Conservation (phyloP, 805 yeast genomes). For the Saccharomycodes ludwigii region DNA sequence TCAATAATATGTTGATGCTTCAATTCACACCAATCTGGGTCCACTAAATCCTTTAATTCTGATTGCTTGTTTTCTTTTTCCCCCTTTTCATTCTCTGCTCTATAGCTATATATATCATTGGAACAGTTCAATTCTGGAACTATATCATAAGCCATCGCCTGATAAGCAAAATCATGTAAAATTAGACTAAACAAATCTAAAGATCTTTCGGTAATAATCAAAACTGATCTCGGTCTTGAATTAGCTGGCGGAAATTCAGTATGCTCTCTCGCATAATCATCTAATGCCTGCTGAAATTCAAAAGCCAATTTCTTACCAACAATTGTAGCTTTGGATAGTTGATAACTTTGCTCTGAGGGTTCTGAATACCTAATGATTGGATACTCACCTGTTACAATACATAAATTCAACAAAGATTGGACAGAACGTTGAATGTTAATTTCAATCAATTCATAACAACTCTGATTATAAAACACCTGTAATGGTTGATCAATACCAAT, state of each 20-base stretch:
- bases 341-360: conserved; percentile 36
- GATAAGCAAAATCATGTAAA: conserved; percentile 81
- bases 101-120: conserved; percentile 38
- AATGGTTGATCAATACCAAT: conserved; percentile 50
- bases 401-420: conserved; percentile 51
- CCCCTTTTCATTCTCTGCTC: conserved; percentile 42
- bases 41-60: conserved; percentile 39
- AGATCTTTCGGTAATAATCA: conserved; percentile 73
- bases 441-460: conserved; percentile 49
- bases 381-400: conserved; percentile 74
- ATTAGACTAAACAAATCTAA: conserved; percentile 75
- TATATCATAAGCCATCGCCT: conserved; percentile 82
- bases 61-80: conserved; percentile 31
- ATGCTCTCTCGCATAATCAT: conserved; percentile 60
- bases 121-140: conserved; percentile 31
- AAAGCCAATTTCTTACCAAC: conserved; percentile 61
- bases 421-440: conserved; percentile 50
- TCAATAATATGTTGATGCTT: conserved; percentile 69
- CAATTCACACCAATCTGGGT: conserved; percentile 58
- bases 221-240: conserved; percentile 55
- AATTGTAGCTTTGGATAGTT: conserved; percentile 40
- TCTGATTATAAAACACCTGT: conserved; percentile 58
- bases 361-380: conserved; percentile 69
- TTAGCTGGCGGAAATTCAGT: conserved; percentile 49
- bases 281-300: conserved; percentile 58